These are phyloP conservation scores for Penicillium bovifimosum DNA, from an alignment of 495 filamentous ascomycete genomes.

Conservation along the genomic window DNA sequence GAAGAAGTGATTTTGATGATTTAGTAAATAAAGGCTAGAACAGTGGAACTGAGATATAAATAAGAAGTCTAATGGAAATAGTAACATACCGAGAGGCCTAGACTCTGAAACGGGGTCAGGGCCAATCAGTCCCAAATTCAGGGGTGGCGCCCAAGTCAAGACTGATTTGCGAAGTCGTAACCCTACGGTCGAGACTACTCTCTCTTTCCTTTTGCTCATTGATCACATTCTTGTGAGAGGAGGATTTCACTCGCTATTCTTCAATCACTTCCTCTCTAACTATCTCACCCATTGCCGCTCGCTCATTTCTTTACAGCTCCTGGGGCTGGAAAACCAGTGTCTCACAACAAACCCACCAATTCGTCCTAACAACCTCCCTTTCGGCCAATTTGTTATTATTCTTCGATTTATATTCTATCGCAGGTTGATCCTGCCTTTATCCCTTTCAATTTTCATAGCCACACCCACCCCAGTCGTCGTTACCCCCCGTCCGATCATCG, in stretches of 20 bases:
- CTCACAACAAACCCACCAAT: not conserved
- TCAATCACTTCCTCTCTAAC: constrained; percentile 4
- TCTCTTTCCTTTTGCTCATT: constrained; percentile 4
- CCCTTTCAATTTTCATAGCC: not conserved
- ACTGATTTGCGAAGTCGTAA: not conserved
- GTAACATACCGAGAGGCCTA: constrained; percentile 5
- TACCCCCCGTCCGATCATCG: not conserved
- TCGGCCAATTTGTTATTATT: constrained; percentile 1
- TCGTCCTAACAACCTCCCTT: not conserved
- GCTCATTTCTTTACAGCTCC: not conserved
- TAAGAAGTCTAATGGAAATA: not conserved
- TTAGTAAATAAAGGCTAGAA: not conserved
- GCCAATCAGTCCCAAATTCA: constrained; percentile 10
- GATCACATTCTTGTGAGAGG: constrained; percentile 3
- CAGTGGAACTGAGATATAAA: not conserved
- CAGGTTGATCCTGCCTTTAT: constrained; percentile 30
- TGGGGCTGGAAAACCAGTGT: constrained; percentile 6
- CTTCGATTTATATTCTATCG: not conserved
- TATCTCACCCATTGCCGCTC: not conserved
- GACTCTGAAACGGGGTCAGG: constrained; percentile 3
- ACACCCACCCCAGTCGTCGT: constrained; percentile 1
- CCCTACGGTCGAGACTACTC: constrained; percentile 2
- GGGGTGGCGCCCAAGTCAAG: constrained; percentile 4
- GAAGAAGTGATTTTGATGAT: not conserved
- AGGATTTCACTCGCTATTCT: constrained; percentile 4